Conservation (phyloP, 2,329 filamentous ascomycete species). For the Bipolaris oryzae region DNA sequence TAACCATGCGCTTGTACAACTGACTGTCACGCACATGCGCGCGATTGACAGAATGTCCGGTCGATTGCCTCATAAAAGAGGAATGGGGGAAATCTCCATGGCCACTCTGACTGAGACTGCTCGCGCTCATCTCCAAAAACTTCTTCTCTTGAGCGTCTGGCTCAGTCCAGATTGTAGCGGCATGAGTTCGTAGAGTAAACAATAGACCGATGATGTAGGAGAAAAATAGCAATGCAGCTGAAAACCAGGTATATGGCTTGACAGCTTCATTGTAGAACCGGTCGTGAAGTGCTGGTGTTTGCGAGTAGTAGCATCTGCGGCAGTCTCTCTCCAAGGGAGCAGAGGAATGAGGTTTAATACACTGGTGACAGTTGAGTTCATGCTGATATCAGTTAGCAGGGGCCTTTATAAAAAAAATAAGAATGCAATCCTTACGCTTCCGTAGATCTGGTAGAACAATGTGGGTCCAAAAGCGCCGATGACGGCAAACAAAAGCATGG, state of each 20-base stretch:
- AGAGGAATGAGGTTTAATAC: constrained; percentile 60
- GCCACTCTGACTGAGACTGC: constrained; percentile 40
- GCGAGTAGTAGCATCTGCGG: constrained; percentile 90
- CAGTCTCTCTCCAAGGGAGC: constrained; percentile 70
- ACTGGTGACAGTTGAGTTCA: constrained; percentile 81
- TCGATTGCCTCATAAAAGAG: constrained; percentile 39
- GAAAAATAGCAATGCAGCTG: constrained; percentile 82
- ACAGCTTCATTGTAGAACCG: constrained; percentile 90
- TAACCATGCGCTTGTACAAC: constrained; percentile 90
- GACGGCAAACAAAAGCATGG: constrained; percentile 95
- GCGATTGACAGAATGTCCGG: constrained; percentile 36
- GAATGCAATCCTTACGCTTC: constrained; percentile 62
- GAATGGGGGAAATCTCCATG: constrained; percentile 39
- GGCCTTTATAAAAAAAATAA: not conserved
- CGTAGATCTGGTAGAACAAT: constrained; percentile 98
- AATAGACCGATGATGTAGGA: constrained; percentile 93
- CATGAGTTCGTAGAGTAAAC: constrained; percentile 95
- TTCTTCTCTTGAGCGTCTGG: constrained; percentile 56
- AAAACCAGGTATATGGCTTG: constrained; percentile 89
- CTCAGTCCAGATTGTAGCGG: constrained; percentile 96
- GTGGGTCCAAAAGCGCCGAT: constrained; percentile 96
- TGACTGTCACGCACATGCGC: constrained; percentile 82
- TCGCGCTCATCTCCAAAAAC: constrained; percentile 46
- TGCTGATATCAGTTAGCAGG: constrained; percentile 63
- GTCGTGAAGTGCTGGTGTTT: constrained; percentile 81